phyloP scores from a whole-genome alignment of 306 rosid species.

The Citrullus amarus region DNA sequence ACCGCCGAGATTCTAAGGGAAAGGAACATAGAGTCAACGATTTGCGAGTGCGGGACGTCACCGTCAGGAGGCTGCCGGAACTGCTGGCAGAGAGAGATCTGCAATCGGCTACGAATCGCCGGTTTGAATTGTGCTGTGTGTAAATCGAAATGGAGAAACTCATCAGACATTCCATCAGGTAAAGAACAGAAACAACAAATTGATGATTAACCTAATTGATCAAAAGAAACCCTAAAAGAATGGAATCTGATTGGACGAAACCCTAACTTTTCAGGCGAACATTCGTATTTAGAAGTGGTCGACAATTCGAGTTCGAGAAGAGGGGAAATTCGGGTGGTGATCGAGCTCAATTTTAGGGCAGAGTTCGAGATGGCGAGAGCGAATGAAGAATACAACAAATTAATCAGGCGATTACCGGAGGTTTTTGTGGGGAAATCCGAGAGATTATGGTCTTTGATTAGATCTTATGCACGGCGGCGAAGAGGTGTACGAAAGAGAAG shows the following conservation, averaged over 20 bases:
- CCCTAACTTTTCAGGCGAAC: constrained; percentile 44
- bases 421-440: constrained; percentile 66
- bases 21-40: constrained; percentile 3
- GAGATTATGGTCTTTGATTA: constrained; percentile 33
- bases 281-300: constrained; percentile 51
- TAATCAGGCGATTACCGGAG: constrained; percentile 47
- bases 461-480: constrained; percentile 64
- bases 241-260: neutral
- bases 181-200: neutral
- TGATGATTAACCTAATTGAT: neutral
- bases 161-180: constrained; percentile 52
- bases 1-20: constrained; percentile 41
- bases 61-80: constrained; percentile 40
- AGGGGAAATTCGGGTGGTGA: constrained; percentile 41
- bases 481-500: constrained; percentile 78
- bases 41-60: constrained; percentile 34
- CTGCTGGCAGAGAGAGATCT: constrained; percentile 49
- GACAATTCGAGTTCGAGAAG: constrained; percentile 36
- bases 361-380: constrained; percentile 86
- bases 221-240: neutral
- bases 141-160: constrained; percentile 63
- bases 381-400: constrained; percentile 44
- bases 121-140: constrained; percentile 53
- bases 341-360: constrained; percentile 52
- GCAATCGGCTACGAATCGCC: constrained; percentile 30